A percentile compares a stretch with the other conserved stretches of the same genome.
phyloP scores from a whole-genome alignment of 306 rosid species.

The Bauhinia variegata region DNA sequence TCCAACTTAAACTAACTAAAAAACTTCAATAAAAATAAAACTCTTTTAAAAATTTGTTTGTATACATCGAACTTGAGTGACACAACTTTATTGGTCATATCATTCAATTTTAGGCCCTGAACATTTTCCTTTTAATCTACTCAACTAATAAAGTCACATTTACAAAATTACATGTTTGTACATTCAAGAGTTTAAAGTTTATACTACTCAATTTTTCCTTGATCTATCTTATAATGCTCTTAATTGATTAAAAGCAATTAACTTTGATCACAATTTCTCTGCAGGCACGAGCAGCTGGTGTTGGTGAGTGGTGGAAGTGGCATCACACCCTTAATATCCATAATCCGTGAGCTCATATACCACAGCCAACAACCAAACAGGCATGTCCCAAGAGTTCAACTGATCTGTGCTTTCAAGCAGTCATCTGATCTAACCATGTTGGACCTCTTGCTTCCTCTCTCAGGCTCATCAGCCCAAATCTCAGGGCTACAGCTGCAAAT shows the following conservation, averaged over 20 bases:
- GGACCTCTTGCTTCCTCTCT: constrained; percentile 53
- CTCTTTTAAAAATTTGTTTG: too few relatives aligned
- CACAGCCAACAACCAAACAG: constrained; percentile 43
- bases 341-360: constrained; percentile 63
- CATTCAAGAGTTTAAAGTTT: too few relatives aligned
- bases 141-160: too few relatives aligned
- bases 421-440: constrained; percentile 53
- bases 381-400: constrained; percentile 43
- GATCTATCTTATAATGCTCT: too few relatives aligned
- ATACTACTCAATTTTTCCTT: not conserved
- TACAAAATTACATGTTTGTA: too few relatives aligned
- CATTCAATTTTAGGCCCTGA: too few relatives aligned
- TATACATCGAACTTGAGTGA: too few relatives aligned
- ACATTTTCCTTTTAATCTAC: too few relatives aligned
- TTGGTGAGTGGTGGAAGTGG: constrained; percentile 75
- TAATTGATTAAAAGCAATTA: not conserved
- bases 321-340: constrained; percentile 62
- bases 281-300: constrained; percentile 49
- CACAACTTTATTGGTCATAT: too few relatives aligned
- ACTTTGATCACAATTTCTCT: not conserved
- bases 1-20: too few relatives aligned
- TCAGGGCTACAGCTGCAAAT: constrained; percentile 45
- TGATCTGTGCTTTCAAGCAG: constrained; percentile 46
- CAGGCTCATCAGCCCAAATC: constrained; percentile 35
- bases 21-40: too few relatives aligned